Evolutionary conservation across 176 grass and related monocot genomes (phyloP).

Genomic region (Musa schizocarpa): DNA sequence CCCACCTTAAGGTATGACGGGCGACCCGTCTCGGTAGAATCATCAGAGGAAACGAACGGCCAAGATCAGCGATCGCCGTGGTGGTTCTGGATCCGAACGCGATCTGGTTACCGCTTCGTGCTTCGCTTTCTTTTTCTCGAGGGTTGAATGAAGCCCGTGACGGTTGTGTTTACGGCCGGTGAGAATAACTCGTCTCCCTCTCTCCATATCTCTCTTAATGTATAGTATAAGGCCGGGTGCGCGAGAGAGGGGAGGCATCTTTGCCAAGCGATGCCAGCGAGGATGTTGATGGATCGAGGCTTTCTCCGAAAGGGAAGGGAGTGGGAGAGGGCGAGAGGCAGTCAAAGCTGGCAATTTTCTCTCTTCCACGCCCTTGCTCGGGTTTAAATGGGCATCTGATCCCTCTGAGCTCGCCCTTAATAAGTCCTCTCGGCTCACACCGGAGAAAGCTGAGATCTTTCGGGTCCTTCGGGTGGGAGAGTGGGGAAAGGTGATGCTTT

Average conservation of each 20-base stretch:
- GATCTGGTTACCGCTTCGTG: background rate
- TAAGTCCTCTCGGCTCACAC: too few relatives aligned
- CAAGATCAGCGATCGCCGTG: background rate
- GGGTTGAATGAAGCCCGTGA: background rate
- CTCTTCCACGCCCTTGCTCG: constrained; percentile 12
- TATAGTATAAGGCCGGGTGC: background rate
- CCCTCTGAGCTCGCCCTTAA: background rate
- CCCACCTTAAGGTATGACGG: too few relatives aligned
- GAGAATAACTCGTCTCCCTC: background rate
- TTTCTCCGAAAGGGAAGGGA: constrained; percentile 71
- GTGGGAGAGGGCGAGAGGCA: constrained; percentile 7
- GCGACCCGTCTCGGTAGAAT: too few relatives aligned
- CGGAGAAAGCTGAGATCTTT: background rate
- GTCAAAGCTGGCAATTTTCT: constrained; percentile 63
- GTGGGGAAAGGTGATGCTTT: constrained; percentile 36
- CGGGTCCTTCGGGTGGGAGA: background rate
- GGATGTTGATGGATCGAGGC: constrained; percentile 68
- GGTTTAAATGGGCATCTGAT: background rate
- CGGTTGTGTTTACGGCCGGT: background rate
- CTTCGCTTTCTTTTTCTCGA: background rate
- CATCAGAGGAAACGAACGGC: background rate
- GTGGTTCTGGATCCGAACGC: background rate
- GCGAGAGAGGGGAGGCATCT: constrained; percentile 46
- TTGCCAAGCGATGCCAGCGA: constrained; percentile 52
- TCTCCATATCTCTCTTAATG: background rate